phyloP scores from a whole-genome alignment of 2,329 filamentous ascomycete species.

The Xylaria sp. region DNA sequence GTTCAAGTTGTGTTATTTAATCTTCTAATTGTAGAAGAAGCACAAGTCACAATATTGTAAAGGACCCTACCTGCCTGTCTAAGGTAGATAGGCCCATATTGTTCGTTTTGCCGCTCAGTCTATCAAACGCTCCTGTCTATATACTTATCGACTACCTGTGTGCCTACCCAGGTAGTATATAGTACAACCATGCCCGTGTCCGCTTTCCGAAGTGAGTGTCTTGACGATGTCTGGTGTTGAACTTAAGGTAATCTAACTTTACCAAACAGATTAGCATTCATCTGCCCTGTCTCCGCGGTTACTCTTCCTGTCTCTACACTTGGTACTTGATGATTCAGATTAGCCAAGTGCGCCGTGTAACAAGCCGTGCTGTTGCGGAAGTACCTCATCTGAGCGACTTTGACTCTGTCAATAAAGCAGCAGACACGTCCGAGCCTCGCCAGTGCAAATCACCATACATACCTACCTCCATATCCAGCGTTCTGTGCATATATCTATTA shows the following conservation, averaged over 20 bases:
- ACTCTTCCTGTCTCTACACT: conserved; percentile 3
- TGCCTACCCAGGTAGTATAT: neutral
- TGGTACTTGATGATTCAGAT: conserved; percentile 9
- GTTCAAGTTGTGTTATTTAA: neutral
- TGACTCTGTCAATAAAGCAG: neutral
- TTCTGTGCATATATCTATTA: neutral
- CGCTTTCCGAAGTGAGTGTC: conserved; percentile 10
- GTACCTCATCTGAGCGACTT: neutral
- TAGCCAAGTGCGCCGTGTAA: conserved; percentile 21
- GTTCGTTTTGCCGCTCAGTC: neutral
- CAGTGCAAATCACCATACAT: neutral
- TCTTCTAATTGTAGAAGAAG: neutral
- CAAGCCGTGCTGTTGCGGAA: conserved; percentile 17
- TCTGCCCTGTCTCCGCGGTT: neutral
- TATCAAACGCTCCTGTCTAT: neutral
- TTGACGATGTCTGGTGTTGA: too few relatives aligned
- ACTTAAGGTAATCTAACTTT: conserved; percentile 14
- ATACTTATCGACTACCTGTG: too few relatives aligned
- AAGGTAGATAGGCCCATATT: neutral
- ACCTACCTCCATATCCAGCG: neutral
- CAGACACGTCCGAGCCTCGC: conserved; percentile 11
- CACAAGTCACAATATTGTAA: neutral
- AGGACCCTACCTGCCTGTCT: neutral
- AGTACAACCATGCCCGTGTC: neutral
- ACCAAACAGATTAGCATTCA: conserved; percentile 17